A percentile compares a stretch with the other conserved stretches of the same genome.
These are phyloP conservation scores for Torulaspora quercuum DNA, from an alignment of 805 yeast species.

Conservation along the genomic window DNA sequence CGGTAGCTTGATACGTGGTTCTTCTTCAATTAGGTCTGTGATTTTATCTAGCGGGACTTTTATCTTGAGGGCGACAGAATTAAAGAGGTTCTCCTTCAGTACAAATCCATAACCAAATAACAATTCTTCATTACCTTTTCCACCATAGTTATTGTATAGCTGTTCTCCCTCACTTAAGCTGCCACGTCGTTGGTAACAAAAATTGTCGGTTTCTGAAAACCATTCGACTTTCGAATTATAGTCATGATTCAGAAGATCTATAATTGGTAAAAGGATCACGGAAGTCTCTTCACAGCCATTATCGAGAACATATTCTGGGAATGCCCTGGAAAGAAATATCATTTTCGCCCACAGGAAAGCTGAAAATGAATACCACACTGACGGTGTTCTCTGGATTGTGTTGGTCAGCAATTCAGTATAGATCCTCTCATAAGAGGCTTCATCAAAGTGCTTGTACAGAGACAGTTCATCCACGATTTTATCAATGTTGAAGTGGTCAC, in stretches of 20 bases:
- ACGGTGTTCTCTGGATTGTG: slow-evolving; percentile 13
- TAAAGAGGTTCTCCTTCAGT: slow-evolving; percentile 55
- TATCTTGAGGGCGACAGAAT: slow-evolving; percentile 59
- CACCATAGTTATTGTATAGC: slow-evolving; percentile 80
- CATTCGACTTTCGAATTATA: slow-evolving; percentile 65
- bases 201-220: slow-evolving; percentile 46
- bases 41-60: slow-evolving; percentile 39
- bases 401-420: slow-evolving; percentile 18
- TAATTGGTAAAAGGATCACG: slow-evolving; percentile 71
- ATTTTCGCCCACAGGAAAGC: slow-evolving; percentile 73
- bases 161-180: slow-evolving; percentile 40
- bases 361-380: slow-evolving; percentile 59
- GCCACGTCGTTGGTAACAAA: slow-evolving; percentile 41
- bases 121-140: slow-evolving; percentile 85
- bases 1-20: slow-evolving; percentile 39
- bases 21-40: slow-evolving; percentile 33
- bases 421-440: slow-evolving; percentile 16
- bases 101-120: slow-evolving; percentile 61
- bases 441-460: slow-evolving; percentile 17
- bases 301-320: slow-evolving; percentile 54
- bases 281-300: slow-evolving; percentile 38
- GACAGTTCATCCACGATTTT: slow-evolving; percentile 18
- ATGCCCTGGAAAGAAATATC: slow-evolving; percentile 73
- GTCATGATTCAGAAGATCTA: slow-evolving; percentile 76
- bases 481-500: slow-evolving; percentile 4